Evolutionary conservation across 2,329 filamentous ascomycete genomes (phyloP).

Genomic region (Aspergillus sp.): DNA sequence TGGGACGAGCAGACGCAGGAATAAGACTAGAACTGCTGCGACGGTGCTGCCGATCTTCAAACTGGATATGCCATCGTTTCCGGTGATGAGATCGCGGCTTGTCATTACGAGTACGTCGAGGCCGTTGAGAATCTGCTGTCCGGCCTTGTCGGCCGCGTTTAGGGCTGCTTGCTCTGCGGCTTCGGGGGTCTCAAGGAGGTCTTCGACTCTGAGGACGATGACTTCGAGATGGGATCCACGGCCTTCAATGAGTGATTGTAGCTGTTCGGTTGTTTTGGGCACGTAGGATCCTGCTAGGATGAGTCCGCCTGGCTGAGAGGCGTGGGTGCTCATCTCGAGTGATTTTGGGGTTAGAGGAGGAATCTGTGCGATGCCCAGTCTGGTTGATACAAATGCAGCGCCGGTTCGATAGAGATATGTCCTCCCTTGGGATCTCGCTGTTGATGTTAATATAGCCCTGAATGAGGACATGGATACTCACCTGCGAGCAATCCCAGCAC

Average conservation of each 20-base stretch:
- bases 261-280: conserved; percentile 58
- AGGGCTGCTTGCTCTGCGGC: no score
- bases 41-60: no score
- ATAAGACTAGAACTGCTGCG: no score
- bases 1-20: no score
- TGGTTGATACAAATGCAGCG: conserved; percentile 49
- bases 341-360: conserved; percentile 50
- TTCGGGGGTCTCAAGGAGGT: conserved; percentile 26
- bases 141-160: no score
- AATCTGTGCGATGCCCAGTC: conserved; percentile 55
- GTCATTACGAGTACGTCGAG: no score
- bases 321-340: conserved; percentile 28
- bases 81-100: no score
- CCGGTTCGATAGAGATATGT: conserved; percentile 49
- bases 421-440: neutral
- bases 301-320: conserved; percentile 46
- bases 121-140: no score
- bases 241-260: conserved; percentile 43
- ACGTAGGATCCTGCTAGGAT: conserved; percentile 60
- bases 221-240: conserved; percentile 44
- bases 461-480: no score
- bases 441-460: no score
- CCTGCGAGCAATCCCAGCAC: conserved; percentile 43
- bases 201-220: conserved; percentile 50
- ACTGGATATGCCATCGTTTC: no score